Conservation (phyloP, 1,139 yeast species). For the Hyphopichia burtonii region DNA sequence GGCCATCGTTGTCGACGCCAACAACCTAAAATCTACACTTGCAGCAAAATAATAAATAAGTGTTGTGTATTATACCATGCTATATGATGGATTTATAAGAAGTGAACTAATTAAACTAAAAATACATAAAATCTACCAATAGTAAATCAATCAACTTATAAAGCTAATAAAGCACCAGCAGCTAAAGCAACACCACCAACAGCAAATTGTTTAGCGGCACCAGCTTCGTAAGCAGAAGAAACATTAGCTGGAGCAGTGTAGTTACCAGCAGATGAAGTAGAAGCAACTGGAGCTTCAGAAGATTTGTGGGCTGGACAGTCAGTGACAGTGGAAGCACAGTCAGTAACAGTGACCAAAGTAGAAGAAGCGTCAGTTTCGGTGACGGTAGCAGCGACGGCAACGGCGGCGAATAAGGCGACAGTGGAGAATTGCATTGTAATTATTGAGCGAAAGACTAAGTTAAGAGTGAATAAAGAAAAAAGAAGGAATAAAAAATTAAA, state of each 20-base stretch:
- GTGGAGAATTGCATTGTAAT: slow-evolving; percentile 45
- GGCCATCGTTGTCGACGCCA: background rate
- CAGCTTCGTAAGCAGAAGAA: slow-evolving; percentile 38
- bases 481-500: background rate
- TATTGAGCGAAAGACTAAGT: slow-evolving; percentile 30
- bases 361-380: slow-evolving; percentile 30
- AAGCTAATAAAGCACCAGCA: slow-evolving; percentile 55
- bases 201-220: slow-evolving; percentile 34
- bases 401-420: slow-evolving; percentile 43
- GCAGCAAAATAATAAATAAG: too few species aligned
- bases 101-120: background rate
- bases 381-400: slow-evolving; percentile 34
- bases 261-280: slow-evolving; percentile 17
- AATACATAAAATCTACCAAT: background rate
- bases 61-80: background rate
- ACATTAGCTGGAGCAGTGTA: slow-evolving; percentile 30
- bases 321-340: slow-evolving; percentile 39
- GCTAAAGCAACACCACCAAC: slow-evolving; percentile 52
- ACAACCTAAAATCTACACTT: too few species aligned
- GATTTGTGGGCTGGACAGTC: slow-evolving; percentile 37
- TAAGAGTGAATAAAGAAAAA: slow-evolving; percentile 11
- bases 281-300: slow-evolving; percentile 15
- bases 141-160: slow-evolving; percentile 24
- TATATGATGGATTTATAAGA: background rate
- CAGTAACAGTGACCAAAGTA: slow-evolving; percentile 42